phyloP scores from a whole-genome alignment of 441 rosid species.

The Dalechampia spathulata region DNA sequence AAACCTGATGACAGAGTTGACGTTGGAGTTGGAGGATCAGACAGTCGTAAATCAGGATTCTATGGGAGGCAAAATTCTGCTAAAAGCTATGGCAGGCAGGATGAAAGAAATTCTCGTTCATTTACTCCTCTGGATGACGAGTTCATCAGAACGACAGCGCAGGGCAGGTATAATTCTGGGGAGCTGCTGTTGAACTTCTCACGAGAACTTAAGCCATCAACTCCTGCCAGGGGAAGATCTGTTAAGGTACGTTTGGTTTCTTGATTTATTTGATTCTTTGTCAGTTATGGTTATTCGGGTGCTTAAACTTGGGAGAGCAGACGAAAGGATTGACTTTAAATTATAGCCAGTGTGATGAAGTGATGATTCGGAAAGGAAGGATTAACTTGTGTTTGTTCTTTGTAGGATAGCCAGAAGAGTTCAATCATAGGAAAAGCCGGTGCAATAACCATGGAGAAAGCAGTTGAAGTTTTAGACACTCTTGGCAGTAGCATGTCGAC shows the following conservation, averaged over 20 bases:
- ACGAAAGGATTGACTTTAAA: no score
- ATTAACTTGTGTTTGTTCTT: not conserved
- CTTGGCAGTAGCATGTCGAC: slow-evolving; percentile 83
- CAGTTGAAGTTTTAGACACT: slow-evolving; percentile 72
- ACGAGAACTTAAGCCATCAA: slow-evolving; percentile 50
- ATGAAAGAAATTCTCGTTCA: slow-evolving; percentile 14
- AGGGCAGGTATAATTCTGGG: slow-evolving; percentile 26
- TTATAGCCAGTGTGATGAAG: no score
- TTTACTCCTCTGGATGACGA: slow-evolving; percentile 13
- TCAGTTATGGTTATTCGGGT: no score
- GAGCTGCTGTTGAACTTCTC: slow-evolving; percentile 39
- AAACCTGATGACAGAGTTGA: slow-evolving; percentile 16
- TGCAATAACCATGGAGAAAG: slow-evolving; percentile 55
- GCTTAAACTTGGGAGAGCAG: no score
- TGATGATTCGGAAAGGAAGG: no score
- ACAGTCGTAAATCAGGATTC: slow-evolving; percentile 21
- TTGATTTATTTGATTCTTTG: not conserved
- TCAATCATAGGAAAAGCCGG: slow-evolving; percentile 76
- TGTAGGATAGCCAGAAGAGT: slow-evolving; percentile 44
- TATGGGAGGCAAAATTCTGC: slow-evolving; percentile 49
- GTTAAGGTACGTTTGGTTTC: slow-evolving; percentile 34
- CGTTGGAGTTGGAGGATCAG: slow-evolving; percentile 19
- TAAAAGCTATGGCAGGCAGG: slow-evolving; percentile 29
- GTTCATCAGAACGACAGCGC: slow-evolving; percentile 19
- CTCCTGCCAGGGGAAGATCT: slow-evolving; percentile 29